These are phyloP conservation scores for Mycocentrospora acerina DNA, from an alignment of 2,329 filamentous ascomycete species.

Conservation along the genomic window DNA sequence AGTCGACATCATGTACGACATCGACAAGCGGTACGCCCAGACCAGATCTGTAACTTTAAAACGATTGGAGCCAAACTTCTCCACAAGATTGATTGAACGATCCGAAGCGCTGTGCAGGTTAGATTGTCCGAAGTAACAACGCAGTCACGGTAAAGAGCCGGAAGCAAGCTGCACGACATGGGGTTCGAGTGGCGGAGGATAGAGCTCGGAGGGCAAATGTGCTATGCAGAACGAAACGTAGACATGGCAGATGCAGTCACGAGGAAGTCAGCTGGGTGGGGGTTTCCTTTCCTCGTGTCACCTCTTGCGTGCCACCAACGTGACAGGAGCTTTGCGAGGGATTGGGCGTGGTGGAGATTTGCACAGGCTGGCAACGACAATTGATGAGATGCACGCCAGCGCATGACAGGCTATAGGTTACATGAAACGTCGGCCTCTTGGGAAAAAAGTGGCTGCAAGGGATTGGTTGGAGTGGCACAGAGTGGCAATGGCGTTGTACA, in stretches of 20 bases:
- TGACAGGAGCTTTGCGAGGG: not conserved
- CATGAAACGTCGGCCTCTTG: constrained; percentile 20
- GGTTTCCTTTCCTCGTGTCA: constrained; percentile 14
- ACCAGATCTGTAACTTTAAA: too few species aligned
- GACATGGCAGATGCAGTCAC: constrained; percentile 13
- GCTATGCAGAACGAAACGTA: too few species aligned
- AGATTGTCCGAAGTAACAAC: too few species aligned
- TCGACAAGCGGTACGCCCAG: too few species aligned
- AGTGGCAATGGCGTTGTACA: constrained; percentile 29
- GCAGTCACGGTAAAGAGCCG: too few species aligned
- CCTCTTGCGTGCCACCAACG: constrained; percentile 7
- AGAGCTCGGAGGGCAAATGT: too few species aligned
- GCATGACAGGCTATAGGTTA: constrained; percentile 18
- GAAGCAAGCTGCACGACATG: too few species aligned
- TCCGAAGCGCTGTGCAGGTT: too few species aligned
- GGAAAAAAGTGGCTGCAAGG: constrained; percentile 30
- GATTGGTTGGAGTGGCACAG: constrained; percentile 23
- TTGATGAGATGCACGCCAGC: constrained; percentile 18
- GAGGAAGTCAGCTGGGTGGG: constrained; percentile 4
- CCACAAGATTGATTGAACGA: too few species aligned
- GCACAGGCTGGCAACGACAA: constrained; percentile 15
- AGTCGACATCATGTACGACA: too few species aligned
- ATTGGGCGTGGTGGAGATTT: constrained; percentile 7
- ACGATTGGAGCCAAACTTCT: too few species aligned
- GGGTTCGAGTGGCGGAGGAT: too few species aligned